A percentile compares a stretch with the other conserved stretches of the same genome.
Conservation (phyloP, 2,329 filamentous ascomycete genomes). For the Neofusicoccum sp. region DNA sequence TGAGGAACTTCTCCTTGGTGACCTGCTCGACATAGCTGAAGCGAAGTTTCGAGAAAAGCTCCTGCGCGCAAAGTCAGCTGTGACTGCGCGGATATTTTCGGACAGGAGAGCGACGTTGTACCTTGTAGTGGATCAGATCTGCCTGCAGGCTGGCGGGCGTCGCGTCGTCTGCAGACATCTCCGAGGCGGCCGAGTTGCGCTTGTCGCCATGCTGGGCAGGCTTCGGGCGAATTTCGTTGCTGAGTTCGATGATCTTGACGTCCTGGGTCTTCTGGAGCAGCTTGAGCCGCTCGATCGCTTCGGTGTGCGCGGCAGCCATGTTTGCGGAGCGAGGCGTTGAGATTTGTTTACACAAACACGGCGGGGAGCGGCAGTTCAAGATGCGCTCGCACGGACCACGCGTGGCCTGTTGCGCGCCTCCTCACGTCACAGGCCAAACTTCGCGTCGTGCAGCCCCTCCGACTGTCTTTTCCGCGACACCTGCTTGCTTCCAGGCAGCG, state of each 20-base stretch:
- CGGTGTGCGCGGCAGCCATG: conserved; percentile 8
- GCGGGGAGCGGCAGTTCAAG: background rate
- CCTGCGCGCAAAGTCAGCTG: conserved; percentile 45
- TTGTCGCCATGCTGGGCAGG: conserved; percentile 44
- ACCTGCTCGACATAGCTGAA: conserved; percentile 99
- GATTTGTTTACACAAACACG: conserved; percentile 9
- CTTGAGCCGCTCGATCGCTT: conserved; percentile 40
- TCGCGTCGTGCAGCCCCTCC: background rate
- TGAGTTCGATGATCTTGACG: conserved; percentile 75
- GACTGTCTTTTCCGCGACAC: background rate
- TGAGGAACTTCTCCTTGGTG: conserved; percentile 96
- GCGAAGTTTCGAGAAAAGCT: conserved; percentile 92
- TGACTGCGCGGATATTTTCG: background rate
- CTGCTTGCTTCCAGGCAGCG: background rate
- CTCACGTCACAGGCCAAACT: conserved; percentile 12
- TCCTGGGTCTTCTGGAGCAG: conserved; percentile 62
- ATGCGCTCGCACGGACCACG: background rate
- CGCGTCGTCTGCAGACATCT: conserved; percentile 67
- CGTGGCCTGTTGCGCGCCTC: background rate
- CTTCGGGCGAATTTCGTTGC: conserved; percentile 69
- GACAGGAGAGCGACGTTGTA: conserved; percentile 30
- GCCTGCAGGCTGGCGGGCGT: conserved; percentile 78
- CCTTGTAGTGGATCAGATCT: conserved; percentile 85
- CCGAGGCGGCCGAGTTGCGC: conserved; percentile 63
- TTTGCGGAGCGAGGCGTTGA: background rate